Evolutionary conservation across 1,284 basidiomycete species (phyloP).

Genomic region (Flammula alnicola): DNA sequence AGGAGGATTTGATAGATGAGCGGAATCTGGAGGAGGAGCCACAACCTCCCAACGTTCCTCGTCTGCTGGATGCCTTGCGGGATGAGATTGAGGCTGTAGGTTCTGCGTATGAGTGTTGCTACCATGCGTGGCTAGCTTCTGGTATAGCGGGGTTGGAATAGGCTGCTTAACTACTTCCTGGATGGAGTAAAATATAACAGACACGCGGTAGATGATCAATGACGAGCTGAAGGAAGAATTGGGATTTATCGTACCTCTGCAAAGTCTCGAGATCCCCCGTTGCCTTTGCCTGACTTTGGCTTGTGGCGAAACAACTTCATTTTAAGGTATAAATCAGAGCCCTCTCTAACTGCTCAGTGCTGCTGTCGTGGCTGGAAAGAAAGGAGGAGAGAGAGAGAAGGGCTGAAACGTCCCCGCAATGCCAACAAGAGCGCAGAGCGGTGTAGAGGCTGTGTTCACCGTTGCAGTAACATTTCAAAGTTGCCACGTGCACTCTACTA

Average conservation of each 20-base stretch:
- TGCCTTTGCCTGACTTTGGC: conserved; percentile 27
- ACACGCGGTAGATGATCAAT: not conserved
- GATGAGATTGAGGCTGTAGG: conserved; percentile 8
- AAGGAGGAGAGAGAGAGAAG: conserved; percentile 7
- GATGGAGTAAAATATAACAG: no score
- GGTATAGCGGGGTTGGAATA: conserved; percentile 28
- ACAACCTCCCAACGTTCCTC: conserved; percentile 61
- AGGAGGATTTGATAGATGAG: conserved; percentile 32
- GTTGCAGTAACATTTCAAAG: no score
- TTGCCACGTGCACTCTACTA: conserved; percentile 10
- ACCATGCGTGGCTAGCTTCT: conserved; percentile 28
- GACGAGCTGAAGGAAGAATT: conserved; percentile 2
- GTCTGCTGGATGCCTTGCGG: conserved; percentile 35
- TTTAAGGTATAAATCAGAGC: conserved; percentile 6
- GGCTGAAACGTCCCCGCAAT: no score
- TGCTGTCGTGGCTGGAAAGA: no score
- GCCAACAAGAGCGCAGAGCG: conserved; percentile 1
- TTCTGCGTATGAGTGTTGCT: conserved; percentile 19
- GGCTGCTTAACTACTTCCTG: conserved; percentile 21
- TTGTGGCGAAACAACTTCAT: conserved; percentile 33
- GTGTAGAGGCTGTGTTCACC: conserved; percentile 15
- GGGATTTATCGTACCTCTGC: conserved; percentile 21
- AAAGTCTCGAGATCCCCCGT: conserved; percentile 23
- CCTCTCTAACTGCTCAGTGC: no score
- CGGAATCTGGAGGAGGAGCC: conserved; percentile 21